phyloP scores from a whole-genome alignment of 352 stramenopile genomes.

The Phytophthora pistaciae region DNA sequence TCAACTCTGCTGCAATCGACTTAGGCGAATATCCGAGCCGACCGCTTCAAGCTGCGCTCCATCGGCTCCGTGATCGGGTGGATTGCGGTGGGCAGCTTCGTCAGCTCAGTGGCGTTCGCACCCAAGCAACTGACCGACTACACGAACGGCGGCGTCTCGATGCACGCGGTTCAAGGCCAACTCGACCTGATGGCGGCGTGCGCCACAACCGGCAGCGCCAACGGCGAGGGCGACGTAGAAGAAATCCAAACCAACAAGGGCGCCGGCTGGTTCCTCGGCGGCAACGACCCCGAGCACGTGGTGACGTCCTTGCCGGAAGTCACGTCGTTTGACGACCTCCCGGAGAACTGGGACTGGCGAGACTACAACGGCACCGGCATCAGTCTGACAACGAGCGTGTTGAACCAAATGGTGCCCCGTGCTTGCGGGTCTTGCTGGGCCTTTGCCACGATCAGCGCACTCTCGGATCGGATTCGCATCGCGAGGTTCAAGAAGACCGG shows the following conservation, averaged over 20 bases:
- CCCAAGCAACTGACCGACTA: conserved; percentile 43
- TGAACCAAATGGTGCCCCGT: conserved; percentile 86
- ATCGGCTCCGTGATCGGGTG: conserved; percentile 57
- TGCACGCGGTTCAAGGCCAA: conserved; percentile 61
- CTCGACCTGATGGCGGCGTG: conserved; percentile 63
- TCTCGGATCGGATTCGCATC: conserved; percentile 87
- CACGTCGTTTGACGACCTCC: conserved; percentile 67
- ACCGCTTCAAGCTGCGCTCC: conserved; percentile 49
- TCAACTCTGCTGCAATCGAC: conserved; percentile 16
- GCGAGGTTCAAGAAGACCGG: conserved; percentile 69
- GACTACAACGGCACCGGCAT: conserved; percentile 85
- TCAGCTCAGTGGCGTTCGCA: conserved; percentile 44
- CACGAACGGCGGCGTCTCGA: conserved; percentile 48
- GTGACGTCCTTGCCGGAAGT: conserved; percentile 52
- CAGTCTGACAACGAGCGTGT: conserved; percentile 71
- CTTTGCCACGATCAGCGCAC: conserved; percentile 70
- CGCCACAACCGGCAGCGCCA: conserved; percentile 23
- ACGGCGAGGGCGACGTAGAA: conserved; percentile 24
- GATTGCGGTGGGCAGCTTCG: conserved; percentile 58
- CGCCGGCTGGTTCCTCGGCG: conserved; percentile 68
- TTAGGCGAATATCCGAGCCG: conserved; percentile 32
- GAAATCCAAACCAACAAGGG: conserved; percentile 45
- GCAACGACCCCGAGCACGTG: conserved; percentile 67
- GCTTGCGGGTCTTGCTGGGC: conserved; percentile 85
- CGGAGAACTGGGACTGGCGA: conserved; percentile 80